phyloP scores from a whole-genome alignment of 1,284 basidiomycete species.

The Tilletia setariae region DNA sequence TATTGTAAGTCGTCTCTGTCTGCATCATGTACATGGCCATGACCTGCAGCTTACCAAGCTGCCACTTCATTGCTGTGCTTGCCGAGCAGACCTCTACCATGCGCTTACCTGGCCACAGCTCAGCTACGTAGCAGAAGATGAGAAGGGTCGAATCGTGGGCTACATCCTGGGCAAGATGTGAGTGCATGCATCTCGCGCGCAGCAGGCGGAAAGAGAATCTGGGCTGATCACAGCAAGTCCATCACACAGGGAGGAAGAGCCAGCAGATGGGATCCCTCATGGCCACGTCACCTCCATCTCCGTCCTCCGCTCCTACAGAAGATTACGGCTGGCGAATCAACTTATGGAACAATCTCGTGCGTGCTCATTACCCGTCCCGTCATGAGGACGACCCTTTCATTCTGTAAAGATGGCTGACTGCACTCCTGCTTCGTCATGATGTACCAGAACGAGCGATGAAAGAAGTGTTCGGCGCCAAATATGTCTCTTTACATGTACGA shows the following conservation, averaged over 20 bases:
- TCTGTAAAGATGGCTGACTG: too few species aligned
- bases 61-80: not conserved
- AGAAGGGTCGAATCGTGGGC: constrained; percentile 81
- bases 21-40: not conserved
- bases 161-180: constrained; percentile 91
- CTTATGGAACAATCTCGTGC: constrained; percentile 53
- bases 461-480: constrained; percentile 49
- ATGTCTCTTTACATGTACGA: constrained; percentile 51
- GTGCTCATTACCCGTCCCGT: too few species aligned
- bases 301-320: constrained; percentile 48
- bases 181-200: not conserved
- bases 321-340: constrained; percentile 51
- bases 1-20: constrained; percentile 34
- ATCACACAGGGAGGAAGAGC: constrained; percentile 46
- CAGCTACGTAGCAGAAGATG: constrained; percentile 89
- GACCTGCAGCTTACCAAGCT: too few species aligned
- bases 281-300: constrained; percentile 54
- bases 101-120: constrained; percentile 86
- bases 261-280: constrained; percentile 50
- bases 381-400: not conserved
- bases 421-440: too few species aligned
- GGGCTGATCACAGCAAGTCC: too few species aligned
- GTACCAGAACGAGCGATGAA: constrained; percentile 48
- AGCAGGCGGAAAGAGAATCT: not conserved
- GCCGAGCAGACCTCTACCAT: constrained; percentile 75